Evolutionary conservation across 441 rosid species (phyloP), one percentile per base, ranked within the genome.

Genomic region (Flueggea neowawraea): DNA sequence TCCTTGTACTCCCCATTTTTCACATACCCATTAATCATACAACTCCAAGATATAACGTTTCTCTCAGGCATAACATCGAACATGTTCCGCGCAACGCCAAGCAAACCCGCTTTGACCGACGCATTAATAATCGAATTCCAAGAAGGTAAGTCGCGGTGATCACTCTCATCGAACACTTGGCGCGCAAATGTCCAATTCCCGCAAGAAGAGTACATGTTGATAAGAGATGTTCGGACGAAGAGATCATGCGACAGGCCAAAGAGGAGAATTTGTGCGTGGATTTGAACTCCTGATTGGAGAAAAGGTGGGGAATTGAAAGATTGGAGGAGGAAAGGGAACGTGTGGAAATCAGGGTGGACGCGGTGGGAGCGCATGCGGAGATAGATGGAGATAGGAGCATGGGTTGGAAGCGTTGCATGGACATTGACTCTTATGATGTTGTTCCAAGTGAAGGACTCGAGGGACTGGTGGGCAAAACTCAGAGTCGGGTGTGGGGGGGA

Each of bases 401-500:
- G 72, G 14, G 48, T 31, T 14, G 68, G 44, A 33, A 28, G 17
- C 10, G 12, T 15, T 44, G 63, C 52, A 10, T 58, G 63, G 57
- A 56, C 69, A 31, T 39, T 65, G 69, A 69, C 72, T 62, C 79
- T 78, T 5, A 80, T 72, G 73, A 78, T 62, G 22, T 67, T 67
- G 79, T 82, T 84, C 84, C 84, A 84, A 41, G 70, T 7, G 75
- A 74, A 82, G 57, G 86, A 74, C 59, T 78, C 84, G 8, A 82
- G 72, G 58, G 78, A 66, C 64, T 70, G 76, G 54, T 72, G 69
- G 0, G 68, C 71, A 62, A 82, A 57, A 63, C 73, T 65, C 45
- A 74, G 73, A 15, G 75, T 69, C 14, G 89, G 84, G 68, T 77
- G 80, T 48, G 73, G 48, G 6, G 59, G 45, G 48, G 65, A 57